A percentile compares a stretch with the other conserved stretches of the same genome.
These are phyloP conservation scores for Boletus pseudo-olivaceus DNA, from an alignment of 768 basidiomycete species.

Conservation along the genomic window DNA sequence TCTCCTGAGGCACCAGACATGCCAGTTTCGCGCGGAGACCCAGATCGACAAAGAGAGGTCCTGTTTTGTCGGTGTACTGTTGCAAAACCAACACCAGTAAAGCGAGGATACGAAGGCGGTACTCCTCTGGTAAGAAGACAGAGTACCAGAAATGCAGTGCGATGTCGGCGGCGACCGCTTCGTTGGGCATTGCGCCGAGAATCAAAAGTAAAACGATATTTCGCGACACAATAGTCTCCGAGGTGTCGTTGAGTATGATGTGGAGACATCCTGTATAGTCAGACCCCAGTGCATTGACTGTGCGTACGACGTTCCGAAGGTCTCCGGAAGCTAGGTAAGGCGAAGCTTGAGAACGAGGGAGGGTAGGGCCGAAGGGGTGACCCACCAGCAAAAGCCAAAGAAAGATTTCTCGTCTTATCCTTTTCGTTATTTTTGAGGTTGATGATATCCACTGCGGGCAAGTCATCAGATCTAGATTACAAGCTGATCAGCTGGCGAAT, in stretches of 20 bases:
- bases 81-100: constrained; percentile 15
- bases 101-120: constrained; percentile 23
- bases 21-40: constrained; percentile 17
- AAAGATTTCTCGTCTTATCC: constrained; percentile 17
- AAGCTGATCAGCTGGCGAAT: background rate
- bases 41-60: constrained; percentile 9
- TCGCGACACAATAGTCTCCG: constrained; percentile 29
- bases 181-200: constrained; percentile 32
- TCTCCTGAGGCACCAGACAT: constrained; percentile 21
- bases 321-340: constrained; percentile 40
- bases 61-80: constrained; percentile 11
- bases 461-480: constrained; percentile 16
- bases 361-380: background rate
- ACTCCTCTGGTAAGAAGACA: constrained; percentile 34
- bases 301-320: constrained; percentile 40
- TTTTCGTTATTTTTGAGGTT: constrained; percentile 24
- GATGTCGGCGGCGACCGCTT: constrained; percentile 36
- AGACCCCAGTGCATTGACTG: constrained; percentile 39
- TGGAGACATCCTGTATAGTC: constrained; percentile 38
- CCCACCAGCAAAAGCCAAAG: constrained; percentile 23
- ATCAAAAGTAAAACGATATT: constrained; percentile 41
- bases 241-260: constrained; percentile 43
- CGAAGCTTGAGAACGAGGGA: background rate
- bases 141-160: constrained; percentile 51
- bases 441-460: constrained; percentile 29